These are phyloP conservation scores for Kwoniella mangroviensis DNA, from an alignment of 768 basidiomycete genomes.

Conservation along the genomic window DNA sequence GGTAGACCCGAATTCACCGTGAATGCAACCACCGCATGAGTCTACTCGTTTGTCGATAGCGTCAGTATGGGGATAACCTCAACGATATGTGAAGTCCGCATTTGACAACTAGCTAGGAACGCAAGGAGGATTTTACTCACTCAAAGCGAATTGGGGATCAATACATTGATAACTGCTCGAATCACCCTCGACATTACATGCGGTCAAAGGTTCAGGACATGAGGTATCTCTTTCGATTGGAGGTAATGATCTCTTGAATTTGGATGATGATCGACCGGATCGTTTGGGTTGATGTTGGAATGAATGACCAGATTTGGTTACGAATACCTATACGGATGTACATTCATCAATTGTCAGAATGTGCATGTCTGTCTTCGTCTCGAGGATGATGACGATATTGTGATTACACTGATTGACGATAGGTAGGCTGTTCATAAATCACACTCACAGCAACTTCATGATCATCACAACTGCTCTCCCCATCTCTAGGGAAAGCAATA, in stretches of 20 bases:
- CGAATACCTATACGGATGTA: constrained; percentile 7
- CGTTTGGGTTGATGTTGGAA: constrained; percentile 13
- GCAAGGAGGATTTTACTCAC: constrained; percentile 16
- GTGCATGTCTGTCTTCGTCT: too few relatives aligned
- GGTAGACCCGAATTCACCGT: constrained; percentile 20
- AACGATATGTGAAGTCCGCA: too few relatives aligned
- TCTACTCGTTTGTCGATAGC: background rate
- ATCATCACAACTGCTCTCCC: constrained; percentile 8
- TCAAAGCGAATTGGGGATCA: constrained; percentile 22
- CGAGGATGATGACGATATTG: too few relatives aligned
- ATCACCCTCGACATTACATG: constrained; percentile 18
- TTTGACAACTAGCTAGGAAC: too few relatives aligned
- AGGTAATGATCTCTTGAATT: background rate
- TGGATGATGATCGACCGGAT: background rate
- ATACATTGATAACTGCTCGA: constrained; percentile 18
- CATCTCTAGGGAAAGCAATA: constrained; percentile 15
- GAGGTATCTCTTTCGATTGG: background rate
- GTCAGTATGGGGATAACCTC: too few relatives aligned
- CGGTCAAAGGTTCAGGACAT: constrained; percentile 25
- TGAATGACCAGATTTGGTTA: constrained; percentile 19
- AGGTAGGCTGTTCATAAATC: background rate
- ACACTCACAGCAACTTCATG: constrained; percentile 21
- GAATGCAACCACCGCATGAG: constrained; percentile 27
- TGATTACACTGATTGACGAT: too few relatives aligned
- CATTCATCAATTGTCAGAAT: background rate